A percentile compares a stretch with the other conserved stretches of the same genome.
These are phyloP conservation scores for Mariannaea elegans DNA, from an alignment of 2,329 filamentous ascomycete species.

Conservation along the genomic window DNA sequence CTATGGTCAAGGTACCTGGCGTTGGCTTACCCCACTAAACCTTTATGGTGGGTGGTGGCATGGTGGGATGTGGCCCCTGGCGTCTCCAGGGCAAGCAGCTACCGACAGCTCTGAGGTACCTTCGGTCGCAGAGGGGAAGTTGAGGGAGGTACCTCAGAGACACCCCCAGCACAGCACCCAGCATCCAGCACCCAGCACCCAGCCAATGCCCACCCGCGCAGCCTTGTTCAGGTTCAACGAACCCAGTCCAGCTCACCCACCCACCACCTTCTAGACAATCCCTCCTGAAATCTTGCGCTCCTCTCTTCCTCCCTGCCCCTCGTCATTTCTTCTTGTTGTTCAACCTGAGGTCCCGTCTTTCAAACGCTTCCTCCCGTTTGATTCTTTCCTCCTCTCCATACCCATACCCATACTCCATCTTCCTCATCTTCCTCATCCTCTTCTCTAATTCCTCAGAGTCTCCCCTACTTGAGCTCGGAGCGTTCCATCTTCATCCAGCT, in stretches of 20 bases:
- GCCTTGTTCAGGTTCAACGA: conserved; percentile 40
- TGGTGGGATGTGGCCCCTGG: conserved; percentile 21
- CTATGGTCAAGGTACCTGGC: conserved; percentile 18
- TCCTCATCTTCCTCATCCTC: conserved; percentile 28
- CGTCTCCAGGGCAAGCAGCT: conserved; percentile 12
- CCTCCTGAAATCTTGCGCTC: conserved; percentile 43
- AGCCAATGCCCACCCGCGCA: conserved; percentile 26
- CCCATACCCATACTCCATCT: conserved; percentile 6
- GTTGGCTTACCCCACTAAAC: conserved; percentile 36
- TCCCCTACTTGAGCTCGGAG: conserved; percentile 39
- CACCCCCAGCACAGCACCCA: neutral
- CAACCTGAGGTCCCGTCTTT: conserved; percentile 35
- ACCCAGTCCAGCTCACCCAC: conserved; percentile 39
- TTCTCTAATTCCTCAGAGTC: conserved; percentile 41
- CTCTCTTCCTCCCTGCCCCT: conserved; percentile 28
- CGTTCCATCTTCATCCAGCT: conserved; percentile 25
- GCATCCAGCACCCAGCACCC: neutral
- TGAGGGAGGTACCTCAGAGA: conserved; percentile 22
- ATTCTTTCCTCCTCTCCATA: conserved; percentile 25
- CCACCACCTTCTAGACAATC: conserved; percentile 28
- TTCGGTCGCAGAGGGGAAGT: conserved; percentile 5
- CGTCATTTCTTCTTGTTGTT: conserved; percentile 29
- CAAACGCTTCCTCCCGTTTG: conserved; percentile 33
- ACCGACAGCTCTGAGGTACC: conserved; percentile 16
- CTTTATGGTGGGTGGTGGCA: conserved; percentile 15